Percentiles rank a stretch among this genome's conserved stretches.
Conservation (phyloP, 805 yeast genomes). For the Ogataea glucozyma region DNA sequence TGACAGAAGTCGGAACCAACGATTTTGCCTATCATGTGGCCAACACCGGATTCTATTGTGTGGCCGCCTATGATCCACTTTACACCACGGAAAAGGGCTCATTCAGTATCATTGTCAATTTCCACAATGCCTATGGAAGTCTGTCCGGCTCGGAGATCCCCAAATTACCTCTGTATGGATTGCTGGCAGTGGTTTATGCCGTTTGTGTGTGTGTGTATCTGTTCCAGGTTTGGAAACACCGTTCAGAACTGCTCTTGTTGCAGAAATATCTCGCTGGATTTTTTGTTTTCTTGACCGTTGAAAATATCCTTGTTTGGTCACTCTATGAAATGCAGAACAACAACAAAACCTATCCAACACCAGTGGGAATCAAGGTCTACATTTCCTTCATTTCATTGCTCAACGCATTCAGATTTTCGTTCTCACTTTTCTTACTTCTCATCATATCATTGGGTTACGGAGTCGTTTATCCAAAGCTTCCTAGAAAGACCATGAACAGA, state of each 20-base stretch:
- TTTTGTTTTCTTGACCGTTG: conserved; percentile 77
- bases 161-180: conserved; percentile 84
- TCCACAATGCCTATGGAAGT: conserved; percentile 90
- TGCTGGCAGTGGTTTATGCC: conserved; percentile 79
- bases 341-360: conserved; percentile 38
- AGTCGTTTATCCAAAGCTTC: conserved; percentile 84
- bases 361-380: conserved; percentile 60
- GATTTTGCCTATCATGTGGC: conserved; percentile 63
- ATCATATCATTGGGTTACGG: conserved; percentile 93
- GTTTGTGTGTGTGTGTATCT: conserved; percentile 80
- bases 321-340: conserved; percentile 80
- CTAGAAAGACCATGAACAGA: conserved; percentile 70
- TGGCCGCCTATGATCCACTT: conserved; percentile 61
- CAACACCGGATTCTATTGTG: conserved; percentile 90
- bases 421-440: conserved; percentile 82
- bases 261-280: conserved; percentile 90
- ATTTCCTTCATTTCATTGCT: conserved; percentile 75
- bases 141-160: conserved; percentile 90
- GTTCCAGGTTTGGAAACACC: conserved; percentile 80
- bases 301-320: conserved; percentile 87
- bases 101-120: conserved; percentile 70
- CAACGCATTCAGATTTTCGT: conserved; percentile 79
- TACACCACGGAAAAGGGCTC: conserved; percentile 31
- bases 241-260: conserved; percentile 83
- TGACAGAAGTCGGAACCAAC: conserved; percentile 59